A percentile compares a stretch with the other conserved stretches of the same genome.
phyloP scores from a whole-genome alignment of 192 early-diverging fungal genomes.

The Radiomyces spectabilis region DNA sequence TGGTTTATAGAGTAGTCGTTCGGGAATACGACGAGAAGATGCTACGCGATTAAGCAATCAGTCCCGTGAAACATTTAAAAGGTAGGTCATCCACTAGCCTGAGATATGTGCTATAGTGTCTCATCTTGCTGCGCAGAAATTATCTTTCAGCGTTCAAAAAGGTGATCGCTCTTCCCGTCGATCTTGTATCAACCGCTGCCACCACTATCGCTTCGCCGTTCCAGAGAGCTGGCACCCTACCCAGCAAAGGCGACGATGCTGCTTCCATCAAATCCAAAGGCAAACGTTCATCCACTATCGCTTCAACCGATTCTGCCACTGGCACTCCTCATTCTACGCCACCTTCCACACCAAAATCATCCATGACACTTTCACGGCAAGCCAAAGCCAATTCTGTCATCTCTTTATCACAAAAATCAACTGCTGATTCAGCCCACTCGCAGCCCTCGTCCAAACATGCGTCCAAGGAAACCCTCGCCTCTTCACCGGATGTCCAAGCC shows the following conservation, averaged over 20 bases:
- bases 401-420: not conserved
- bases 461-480: too few species aligned
- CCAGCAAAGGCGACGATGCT: not conserved
- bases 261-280: not conserved
- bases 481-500: constrained; percentile 15
- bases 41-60: constrained; percentile 16
- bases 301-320: constrained; percentile 3
- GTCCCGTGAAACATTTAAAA: constrained; percentile 24
- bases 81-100: too few species aligned
- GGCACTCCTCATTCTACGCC: constrained; percentile 6
- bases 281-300: too few species aligned
- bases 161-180: constrained; percentile 36
- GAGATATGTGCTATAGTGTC: too few species aligned
- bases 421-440: not conserved
- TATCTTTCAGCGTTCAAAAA: constrained; percentile 47
- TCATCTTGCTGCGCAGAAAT: constrained; percentile 22
- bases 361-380: not conserved
- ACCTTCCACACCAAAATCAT: constrained; percentile 14
- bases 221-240: not conserved
- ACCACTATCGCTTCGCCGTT: constrained; percentile 23
- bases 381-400: not conserved
- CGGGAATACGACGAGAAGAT: constrained; percentile 4
- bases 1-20: constrained; percentile 4
- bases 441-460: constrained; percentile 3
- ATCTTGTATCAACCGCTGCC: constrained; percentile 29